Evolutionary conservation across 352 stramenopile genomes (phyloP).

Genomic region (Phytophthora parvispora): DNA sequence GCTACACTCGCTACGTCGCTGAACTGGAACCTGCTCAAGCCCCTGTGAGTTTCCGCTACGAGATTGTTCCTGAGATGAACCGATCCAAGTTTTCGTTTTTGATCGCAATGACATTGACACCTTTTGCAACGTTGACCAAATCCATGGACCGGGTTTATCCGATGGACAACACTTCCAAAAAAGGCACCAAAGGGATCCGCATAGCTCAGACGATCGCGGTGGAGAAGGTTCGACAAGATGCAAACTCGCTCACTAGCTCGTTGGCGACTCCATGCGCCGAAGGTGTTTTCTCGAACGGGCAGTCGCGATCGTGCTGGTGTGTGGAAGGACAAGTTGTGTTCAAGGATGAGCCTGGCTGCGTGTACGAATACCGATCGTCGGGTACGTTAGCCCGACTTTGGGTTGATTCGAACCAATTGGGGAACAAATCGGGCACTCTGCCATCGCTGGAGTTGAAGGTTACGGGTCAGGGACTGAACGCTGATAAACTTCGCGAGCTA

Average conservation of each 20-base stretch:
- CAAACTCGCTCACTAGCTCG: neutral
- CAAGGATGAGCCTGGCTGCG: constrained; percentile 43
- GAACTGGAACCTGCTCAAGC: constrained; percentile 34
- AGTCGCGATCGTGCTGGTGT: constrained; percentile 55
- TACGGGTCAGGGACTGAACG: constrained; percentile 56
- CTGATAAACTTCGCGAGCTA: constrained; percentile 55
- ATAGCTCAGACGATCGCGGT: constrained; percentile 56
- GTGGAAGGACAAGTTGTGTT: constrained; percentile 69
- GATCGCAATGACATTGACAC: constrained; percentile 55
- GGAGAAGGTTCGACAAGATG: constrained; percentile 49
- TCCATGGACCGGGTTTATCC: constrained; percentile 56
- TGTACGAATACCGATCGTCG: constrained; percentile 74
- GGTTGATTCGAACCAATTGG: constrained; percentile 9
- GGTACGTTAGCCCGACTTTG: constrained; percentile 55
- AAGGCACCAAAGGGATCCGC: constrained; percentile 53
- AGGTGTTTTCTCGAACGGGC: constrained; percentile 21
- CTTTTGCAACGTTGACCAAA: constrained; percentile 57
- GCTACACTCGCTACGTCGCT: constrained; percentile 32
- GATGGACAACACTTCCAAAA: constrained; percentile 22
- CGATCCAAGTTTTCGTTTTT: constrained; percentile 63
- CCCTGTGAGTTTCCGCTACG: constrained; percentile 54
- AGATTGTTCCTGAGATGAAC: constrained; percentile 62
- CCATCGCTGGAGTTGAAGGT: constrained; percentile 51
- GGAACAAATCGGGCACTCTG: neutral
- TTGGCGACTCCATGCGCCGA: constrained; percentile 11